phyloP scores from a whole-genome alignment of 2,329 filamentous ascomycete species.

The Bisporella sp. region DNA sequence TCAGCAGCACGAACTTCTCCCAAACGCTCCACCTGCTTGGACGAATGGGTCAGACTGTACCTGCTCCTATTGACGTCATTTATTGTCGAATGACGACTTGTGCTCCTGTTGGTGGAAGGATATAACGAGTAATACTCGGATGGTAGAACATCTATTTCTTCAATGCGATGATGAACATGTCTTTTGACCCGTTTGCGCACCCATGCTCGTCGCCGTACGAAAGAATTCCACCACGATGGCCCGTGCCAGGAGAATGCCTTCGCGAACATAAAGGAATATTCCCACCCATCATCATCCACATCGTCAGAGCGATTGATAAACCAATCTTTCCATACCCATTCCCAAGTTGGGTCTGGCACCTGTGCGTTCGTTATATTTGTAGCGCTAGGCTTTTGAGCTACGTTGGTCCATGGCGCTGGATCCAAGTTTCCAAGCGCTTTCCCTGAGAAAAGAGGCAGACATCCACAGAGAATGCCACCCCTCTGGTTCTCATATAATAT shows the following conservation, averaged over 20 bases:
- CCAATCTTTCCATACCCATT: constrained; percentile 72
- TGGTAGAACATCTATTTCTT: constrained; percentile 59
- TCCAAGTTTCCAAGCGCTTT: constrained; percentile 82
- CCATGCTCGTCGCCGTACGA: constrained; percentile 87
- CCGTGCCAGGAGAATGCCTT: constrained; percentile 78
- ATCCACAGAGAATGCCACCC: constrained; percentile 79
- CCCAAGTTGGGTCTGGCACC: constrained; percentile 90
- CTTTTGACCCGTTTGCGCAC: constrained; percentile 70
- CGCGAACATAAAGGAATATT: constrained; percentile 86
- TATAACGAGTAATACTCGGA: constrained; percentile 76
- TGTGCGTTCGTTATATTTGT: constrained; percentile 77
- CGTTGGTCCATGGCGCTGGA: constrained; percentile 79
- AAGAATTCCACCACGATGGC: constrained; percentile 84
- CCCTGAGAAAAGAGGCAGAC: constrained; percentile 78
- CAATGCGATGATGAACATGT: constrained; percentile 30
- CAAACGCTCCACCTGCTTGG: constrained; percentile 9
- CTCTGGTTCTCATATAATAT: constrained; percentile 94
- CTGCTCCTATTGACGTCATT: constrained; percentile 8
- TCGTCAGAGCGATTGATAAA: constrained; percentile 64
- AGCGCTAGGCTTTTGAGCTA: constrained; percentile 50
- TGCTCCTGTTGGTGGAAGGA: constrained; percentile 36
- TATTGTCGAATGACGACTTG: constrained; percentile 29
- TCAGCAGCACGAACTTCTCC: constrained; percentile 37
- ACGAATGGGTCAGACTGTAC: constrained; percentile 26
- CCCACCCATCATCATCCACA: constrained; percentile 88